These are phyloP conservation scores for Ceriops zippeliana DNA, from an alignment of 345 rosid genomes.

Conservation along the genomic window DNA sequence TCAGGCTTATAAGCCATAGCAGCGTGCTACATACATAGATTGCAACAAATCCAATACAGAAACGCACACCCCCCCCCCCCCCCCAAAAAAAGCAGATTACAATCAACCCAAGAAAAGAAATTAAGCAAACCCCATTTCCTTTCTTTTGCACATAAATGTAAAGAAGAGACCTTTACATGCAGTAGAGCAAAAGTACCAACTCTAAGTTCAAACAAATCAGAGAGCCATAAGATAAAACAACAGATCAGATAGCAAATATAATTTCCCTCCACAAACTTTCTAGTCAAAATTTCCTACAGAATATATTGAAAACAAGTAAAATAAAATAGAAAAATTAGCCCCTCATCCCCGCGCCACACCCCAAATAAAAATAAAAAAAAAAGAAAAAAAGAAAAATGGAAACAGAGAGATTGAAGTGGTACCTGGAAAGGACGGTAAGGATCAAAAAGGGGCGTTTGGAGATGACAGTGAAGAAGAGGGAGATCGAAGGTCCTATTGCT, in stretches of 20 bases:
- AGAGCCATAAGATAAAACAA: no score
- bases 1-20: conserved; percentile 85
- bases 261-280: no score
- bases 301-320: no score
- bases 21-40: conserved; percentile 53
- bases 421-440: conserved; percentile 96
- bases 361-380: neutral
- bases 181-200: no score
- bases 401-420: neutral
- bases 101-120: neutral
- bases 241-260: no score
- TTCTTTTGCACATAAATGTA: neutral
- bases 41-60: conserved; percentile 11
- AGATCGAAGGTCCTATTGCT: conserved; percentile 85
- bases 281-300: no score
- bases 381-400: neutral
- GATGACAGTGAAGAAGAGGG: conserved; percentile 82
- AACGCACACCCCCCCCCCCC: neutral
- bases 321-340: neutral
- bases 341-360: no score
- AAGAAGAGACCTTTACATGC: no score
- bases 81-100: neutral
- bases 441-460: conserved; percentile 90
- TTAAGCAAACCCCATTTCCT: conserved; percentile 2
- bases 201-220: no score